Evolutionary conservation across 345 rosid species (phyloP).

Genomic region (Dipteronia dyeriana): DNA sequence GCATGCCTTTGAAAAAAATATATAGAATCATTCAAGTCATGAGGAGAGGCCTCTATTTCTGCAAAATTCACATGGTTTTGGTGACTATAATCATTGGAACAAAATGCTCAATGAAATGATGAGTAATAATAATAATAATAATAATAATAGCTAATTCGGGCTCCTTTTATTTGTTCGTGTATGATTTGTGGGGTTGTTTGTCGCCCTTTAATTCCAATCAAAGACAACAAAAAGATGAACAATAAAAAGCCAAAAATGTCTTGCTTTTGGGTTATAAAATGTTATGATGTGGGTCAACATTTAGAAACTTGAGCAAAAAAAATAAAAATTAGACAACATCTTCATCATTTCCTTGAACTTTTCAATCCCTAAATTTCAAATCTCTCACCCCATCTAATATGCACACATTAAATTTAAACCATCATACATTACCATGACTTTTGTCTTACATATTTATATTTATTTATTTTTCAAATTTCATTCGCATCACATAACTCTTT

Average conservation of each 20-base stretch:
- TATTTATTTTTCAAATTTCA: no score
- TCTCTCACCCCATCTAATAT: not conserved
- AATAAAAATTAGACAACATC: not conserved
- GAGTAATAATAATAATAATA: not conserved
- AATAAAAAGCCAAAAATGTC: conserved; percentile 22
- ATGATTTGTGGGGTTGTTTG: not conserved
- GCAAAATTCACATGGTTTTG: conserved; percentile 32
- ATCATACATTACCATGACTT: no score
- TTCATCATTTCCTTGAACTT: conserved; percentile 6
- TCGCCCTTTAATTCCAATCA: conserved; percentile 1
- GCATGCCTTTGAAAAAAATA: not conserved
- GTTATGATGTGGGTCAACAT: conserved; percentile 25
- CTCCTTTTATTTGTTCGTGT: not conserved
- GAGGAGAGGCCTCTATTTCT: conserved; percentile 9
- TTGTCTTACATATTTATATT: no score
- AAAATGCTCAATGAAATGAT: conserved; percentile 24
- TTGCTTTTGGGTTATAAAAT: not conserved
- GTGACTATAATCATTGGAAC: conserved; percentile 43
- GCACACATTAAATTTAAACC: no score
- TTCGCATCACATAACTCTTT: no score
- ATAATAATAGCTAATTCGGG: conserved; percentile 1
- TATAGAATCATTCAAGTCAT: conserved; percentile 20
- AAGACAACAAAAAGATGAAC: conserved; percentile 27
- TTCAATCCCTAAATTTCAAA: conserved; percentile 4
- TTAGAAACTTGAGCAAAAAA: conserved; percentile 15